A percentile compares a stretch with the other conserved stretches of the same genome.
These are phyloP conservation scores for Cicer bijugum DNA, from an alignment of 306 rosid species.

Conservation along the genomic window DNA sequence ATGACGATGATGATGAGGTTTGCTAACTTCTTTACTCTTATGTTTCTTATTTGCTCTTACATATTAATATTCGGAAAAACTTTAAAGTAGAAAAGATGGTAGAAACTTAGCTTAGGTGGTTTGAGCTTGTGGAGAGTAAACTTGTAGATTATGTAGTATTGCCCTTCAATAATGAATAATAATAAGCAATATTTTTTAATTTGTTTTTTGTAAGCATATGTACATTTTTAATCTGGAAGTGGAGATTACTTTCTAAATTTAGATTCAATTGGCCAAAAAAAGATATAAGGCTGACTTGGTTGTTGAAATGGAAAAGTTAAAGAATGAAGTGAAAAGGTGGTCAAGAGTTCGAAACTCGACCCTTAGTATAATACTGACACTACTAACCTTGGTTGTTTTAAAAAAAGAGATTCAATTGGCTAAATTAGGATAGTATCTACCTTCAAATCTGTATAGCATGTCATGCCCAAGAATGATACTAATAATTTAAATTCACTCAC, in stretches of 20 bases:
- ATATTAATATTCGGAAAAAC: background rate
- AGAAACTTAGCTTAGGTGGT: too few relatives aligned
- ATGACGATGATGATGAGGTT: conserved; percentile 55
- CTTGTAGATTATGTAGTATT: background rate
- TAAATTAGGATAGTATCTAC: background rate
- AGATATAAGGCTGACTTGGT: too few relatives aligned
- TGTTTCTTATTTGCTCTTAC: background rate
- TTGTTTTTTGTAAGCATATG: background rate
- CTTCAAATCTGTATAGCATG: conserved; percentile 3
- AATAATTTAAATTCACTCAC: background rate
- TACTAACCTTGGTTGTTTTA: too few relatives aligned
- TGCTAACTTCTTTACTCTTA: conserved; percentile 31
- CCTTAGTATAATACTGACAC: too few relatives aligned
- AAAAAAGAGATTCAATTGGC: background rate
- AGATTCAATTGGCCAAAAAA: too few relatives aligned
- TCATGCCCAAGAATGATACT: background rate
- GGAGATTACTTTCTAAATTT: background rate
- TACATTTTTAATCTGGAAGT: background rate
- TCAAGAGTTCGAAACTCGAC: too few relatives aligned
- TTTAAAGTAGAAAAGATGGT: too few relatives aligned
- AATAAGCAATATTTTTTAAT: background rate
- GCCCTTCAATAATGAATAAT: conserved; percentile 5
- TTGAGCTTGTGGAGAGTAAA: too few relatives aligned
- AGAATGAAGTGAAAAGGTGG: too few relatives aligned
- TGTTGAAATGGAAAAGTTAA: too few relatives aligned